Evolutionary conservation across 1,284 basidiomycete genomes (phyloP).

Genomic region (Ceratobasidium sp.): DNA sequence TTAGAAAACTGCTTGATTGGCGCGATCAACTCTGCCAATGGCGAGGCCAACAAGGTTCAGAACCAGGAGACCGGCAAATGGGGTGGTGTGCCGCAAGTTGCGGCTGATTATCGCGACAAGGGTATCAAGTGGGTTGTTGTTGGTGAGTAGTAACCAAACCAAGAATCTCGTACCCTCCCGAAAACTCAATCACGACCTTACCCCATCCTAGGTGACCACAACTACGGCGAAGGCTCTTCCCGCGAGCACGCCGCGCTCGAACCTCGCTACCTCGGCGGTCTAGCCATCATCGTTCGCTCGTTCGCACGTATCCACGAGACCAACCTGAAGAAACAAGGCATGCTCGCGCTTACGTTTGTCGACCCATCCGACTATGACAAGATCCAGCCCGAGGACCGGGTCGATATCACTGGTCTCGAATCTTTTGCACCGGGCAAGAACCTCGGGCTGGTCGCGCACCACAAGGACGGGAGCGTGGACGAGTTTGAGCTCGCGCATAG

Average conservation of each 20-base stretch:
- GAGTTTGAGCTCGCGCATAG: constrained; percentile 81
- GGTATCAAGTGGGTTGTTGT: constrained; percentile 97
- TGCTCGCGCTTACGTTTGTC: constrained; percentile 91
- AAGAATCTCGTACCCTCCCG: background rate
- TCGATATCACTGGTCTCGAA: constrained; percentile 87
- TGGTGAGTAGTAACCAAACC: constrained; percentile 62
- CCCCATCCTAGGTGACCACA: constrained; percentile 88
- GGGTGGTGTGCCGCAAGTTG: constrained; percentile 87
- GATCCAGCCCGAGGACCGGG: constrained; percentile 83
- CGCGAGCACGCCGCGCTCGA: constrained; percentile 98
- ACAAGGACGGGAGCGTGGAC: constrained; percentile 82
- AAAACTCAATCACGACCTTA: background rate
- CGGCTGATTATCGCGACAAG: constrained; percentile 87
- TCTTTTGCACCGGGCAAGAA: constrained; percentile 89
- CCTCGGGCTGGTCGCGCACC: constrained; percentile 83
- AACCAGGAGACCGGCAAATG: constrained; percentile 92
- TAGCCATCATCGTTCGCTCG: constrained; percentile 93
- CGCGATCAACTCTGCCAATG: constrained; percentile 95
- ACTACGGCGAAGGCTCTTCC: constrained; percentile 98
- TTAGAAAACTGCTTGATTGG: constrained; percentile 96
- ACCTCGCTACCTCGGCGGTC: constrained; percentile 95
- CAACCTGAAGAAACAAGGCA: constrained; percentile 98
- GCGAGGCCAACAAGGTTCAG: constrained; percentile 95
- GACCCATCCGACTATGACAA: constrained; percentile 93
- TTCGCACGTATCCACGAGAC: constrained; percentile 99